Conservation (phyloP, 2,329 filamentous ascomycete species). For the Claviceps spartinae region DNA sequence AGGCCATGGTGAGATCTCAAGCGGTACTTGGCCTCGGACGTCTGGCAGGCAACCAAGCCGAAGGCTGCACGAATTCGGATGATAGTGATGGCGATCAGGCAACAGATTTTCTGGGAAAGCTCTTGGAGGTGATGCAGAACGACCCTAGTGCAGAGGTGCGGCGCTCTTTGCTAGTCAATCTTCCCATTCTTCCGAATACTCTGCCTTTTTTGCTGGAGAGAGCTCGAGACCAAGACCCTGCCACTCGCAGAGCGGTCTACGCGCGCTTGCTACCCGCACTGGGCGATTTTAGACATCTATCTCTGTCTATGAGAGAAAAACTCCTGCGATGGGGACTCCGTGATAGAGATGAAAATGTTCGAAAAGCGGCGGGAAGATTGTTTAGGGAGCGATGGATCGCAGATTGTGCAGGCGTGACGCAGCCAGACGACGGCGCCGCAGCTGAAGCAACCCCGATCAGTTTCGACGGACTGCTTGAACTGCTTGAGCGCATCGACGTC, state of each 20-base stretch:
- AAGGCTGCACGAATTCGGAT: constrained; percentile 55
- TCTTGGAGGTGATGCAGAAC: constrained; percentile 81
- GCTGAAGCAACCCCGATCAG: constrained; percentile 49
- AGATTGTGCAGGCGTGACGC: constrained; percentile 63
- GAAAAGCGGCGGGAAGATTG: constrained; percentile 77
- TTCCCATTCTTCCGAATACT: constrained; percentile 73
- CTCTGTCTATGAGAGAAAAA: constrained; percentile 88
- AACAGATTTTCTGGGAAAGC: constrained; percentile 63
- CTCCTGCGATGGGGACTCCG: constrained; percentile 86
- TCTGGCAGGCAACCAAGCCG: constrained; percentile 64
- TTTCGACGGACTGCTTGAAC: constrained; percentile 73
- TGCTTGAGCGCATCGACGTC: constrained; percentile 87
- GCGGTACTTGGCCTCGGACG: constrained; percentile 82
- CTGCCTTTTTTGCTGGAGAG: constrained; percentile 81
- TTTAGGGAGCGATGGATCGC: constrained; percentile 98
- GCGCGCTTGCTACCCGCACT: constrained; percentile 74
- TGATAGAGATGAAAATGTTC: constrained; percentile 86
- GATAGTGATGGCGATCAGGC: constrained; percentile 50
- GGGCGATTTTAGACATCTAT: constrained; percentile 88
- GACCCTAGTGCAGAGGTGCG: constrained; percentile 90
- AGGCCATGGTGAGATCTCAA: constrained; percentile 81
- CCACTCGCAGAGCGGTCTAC: constrained; percentile 76
- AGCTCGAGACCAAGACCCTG: constrained; percentile 75
- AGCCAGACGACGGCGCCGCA: constrained; percentile 43
- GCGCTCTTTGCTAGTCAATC: constrained; percentile 72